phyloP scores from a whole-genome alignment of 352 stramenopile species.

The Phytophthora podocarpi region DNA sequence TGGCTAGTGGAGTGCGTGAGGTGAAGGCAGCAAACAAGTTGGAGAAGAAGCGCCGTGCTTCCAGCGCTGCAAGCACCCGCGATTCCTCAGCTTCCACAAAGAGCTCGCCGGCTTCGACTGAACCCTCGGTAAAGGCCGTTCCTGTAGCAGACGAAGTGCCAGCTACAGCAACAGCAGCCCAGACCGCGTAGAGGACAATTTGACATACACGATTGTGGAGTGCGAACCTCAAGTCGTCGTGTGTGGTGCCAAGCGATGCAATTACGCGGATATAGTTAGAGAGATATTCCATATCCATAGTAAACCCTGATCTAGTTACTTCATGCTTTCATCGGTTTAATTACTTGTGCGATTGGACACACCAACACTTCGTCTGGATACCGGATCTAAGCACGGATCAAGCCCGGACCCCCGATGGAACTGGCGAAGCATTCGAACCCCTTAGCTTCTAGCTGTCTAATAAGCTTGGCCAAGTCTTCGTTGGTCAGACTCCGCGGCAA shows the following conservation, averaged over 20 bases:
- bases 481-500: slow-evolving; percentile 55
- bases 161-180: slow-evolving; percentile 20
- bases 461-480: slow-evolving; percentile 43
- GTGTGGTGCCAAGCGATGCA: too few relatives aligned
- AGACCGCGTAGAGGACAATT: slow-evolving; percentile 35
- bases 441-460: slow-evolving; percentile 50
- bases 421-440: slow-evolving; percentile 67
- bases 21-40: slow-evolving; percentile 82
- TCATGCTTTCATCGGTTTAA: background rate
- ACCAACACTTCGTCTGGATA: background rate
- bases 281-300: slow-evolving; percentile 32
- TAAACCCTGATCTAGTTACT: slow-evolving; percentile 32
- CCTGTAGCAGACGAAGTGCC: slow-evolving; percentile 14
- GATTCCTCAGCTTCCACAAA: slow-evolving; percentile 35
- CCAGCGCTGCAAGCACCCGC: slow-evolving; percentile 37
- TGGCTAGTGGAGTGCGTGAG: slow-evolving; percentile 80
- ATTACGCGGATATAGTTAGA: too few relatives aligned
- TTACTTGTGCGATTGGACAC: background rate
- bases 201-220: slow-evolving; percentile 11
- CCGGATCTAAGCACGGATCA: slow-evolving; percentile 25
- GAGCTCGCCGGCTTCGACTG: slow-evolving; percentile 23
- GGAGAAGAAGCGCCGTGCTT: slow-evolving; percentile 61
- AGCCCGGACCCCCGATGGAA: slow-evolving; percentile 57
- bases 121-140: slow-evolving; percentile 28
- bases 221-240: slow-evolving; percentile 5